phyloP scores from a whole-genome alignment of 2,329 filamentous ascomycete species.

The Aspergillus calidoustus region DNA sequence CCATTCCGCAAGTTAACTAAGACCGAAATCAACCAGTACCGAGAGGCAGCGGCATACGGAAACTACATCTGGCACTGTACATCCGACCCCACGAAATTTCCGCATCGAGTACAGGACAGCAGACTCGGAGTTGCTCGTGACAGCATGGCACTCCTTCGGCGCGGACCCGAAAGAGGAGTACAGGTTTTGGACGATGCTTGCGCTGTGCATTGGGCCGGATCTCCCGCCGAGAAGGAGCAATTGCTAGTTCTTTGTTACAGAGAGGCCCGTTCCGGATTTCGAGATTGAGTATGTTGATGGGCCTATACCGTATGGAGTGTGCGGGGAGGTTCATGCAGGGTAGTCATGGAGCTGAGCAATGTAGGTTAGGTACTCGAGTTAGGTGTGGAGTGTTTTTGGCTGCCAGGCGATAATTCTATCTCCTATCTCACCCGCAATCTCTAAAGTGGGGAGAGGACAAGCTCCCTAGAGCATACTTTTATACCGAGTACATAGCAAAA shows the following conservation, averaged over 20 bases:
- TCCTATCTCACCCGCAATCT: too few species aligned
- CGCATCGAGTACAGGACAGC: background rate
- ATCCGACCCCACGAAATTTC: slow-evolving; percentile 10
- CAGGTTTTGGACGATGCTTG: slow-evolving; percentile 14
- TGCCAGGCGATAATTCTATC: too few species aligned
- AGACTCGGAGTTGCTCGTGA: background rate
- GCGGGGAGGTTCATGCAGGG: background rate
- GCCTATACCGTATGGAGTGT: background rate
- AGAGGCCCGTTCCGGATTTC: slow-evolving; percentile 5
- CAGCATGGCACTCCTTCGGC: slow-evolving; percentile 13
- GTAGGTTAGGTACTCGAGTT: too few species aligned
- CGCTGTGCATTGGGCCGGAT: background rate
- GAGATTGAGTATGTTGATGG: background rate
- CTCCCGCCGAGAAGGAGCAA: slow-evolving; percentile 8
- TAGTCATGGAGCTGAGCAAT: too few species aligned
- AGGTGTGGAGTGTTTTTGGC: too few species aligned
- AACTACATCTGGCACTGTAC: background rate
- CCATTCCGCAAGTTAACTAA: background rate
- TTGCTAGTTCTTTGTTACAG: slow-evolving; percentile 7
- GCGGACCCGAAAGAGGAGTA: slow-evolving; percentile 5
- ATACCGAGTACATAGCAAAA: too few species aligned
- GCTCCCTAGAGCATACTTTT: too few species aligned
- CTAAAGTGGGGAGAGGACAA: too few species aligned
- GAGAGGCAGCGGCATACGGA: background rate
- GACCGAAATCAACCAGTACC: background rate